phyloP scores from a whole-genome alignment of 2,329 filamentous ascomycete species.

The Fusarium aywerte region DNA sequence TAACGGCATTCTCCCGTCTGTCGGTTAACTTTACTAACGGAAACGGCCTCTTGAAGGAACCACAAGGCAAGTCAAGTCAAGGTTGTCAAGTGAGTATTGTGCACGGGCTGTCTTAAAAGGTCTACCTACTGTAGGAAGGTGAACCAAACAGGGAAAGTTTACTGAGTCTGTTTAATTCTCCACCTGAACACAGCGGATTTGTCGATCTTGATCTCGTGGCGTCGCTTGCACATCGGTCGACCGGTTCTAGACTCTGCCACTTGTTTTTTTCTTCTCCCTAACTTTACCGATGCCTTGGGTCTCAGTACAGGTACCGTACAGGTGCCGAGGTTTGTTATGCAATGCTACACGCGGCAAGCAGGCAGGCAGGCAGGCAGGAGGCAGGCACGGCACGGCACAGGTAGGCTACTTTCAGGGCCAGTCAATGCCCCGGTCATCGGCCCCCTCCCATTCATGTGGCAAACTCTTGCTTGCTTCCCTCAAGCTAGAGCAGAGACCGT shows the following conservation, averaged over 20 bases:
- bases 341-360: no score
- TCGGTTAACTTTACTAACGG: background rate
- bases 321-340: no score
- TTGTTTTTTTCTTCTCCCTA: background rate
- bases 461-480: background rate
- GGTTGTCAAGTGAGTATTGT: background rate
- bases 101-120: background rate
- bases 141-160: background rate
- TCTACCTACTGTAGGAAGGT: no score
- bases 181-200: conserved; percentile 4
- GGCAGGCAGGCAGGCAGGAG: no score
- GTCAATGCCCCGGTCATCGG: conserved; percentile 16
- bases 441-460: background rate
- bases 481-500: background rate
- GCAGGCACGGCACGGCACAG: no score
- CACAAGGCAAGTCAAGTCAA: background rate
- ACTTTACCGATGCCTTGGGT: no score
- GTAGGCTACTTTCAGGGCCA: background rate
- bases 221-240: conserved; percentile 9
- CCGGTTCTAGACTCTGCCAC: conserved; percentile 18
- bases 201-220: conserved; percentile 17
- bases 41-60: background rate
- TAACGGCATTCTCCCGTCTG: background rate
- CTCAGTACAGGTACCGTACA: background rate
- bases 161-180: background rate